Base-by-base conservation (phyloP, 345 rosid species). In the Eucalyptus coolabah region DNA sequence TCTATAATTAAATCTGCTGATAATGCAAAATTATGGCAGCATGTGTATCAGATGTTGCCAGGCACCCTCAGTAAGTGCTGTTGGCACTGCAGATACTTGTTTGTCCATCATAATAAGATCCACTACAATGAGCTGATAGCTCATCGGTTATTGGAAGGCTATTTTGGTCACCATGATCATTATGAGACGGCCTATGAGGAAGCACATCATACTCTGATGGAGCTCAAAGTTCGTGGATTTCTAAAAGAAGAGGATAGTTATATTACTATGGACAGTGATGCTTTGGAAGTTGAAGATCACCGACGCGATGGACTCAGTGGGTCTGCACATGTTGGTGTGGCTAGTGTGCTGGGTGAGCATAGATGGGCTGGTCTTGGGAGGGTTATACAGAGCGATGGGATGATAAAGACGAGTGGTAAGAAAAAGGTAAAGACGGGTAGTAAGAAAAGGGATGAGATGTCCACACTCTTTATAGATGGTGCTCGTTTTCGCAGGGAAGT, bases 91-190 rank as follows among this genome's bases (percentile, higher is more conserved):
- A 60, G 67, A 60, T 28, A 60, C 8, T 28, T 60, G 56, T 51
- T 51, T 59, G 30, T 59, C 65, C 65, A 26, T 24, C 67, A 60
- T 60, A 24, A 26, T 26, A 60, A 24, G n/a, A 60, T 28, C 67
- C 67, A 60, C n/a, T 60, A 90, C 87, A 93, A 92, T 77, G 95
- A 94, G 85, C 89, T 95, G 94, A 94, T 93, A 89, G 67, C 93
- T 50, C 92, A 94, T 50, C 95, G 96, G 97, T 93, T 95, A 30
- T 93, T 96, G 88, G 96, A 96, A 92, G 97, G 97, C 87, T 94
- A 88, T 90, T 93, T 95, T 65, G 95, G 91, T 60, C 67, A 93
- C 40, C 77, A 92, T 87, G 92, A 90, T 88, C 91, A 89, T 32
- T 87, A 94, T 16, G 92, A 92, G 83, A 28, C 14, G 87, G 95